Base-by-base conservation (phyloP, 805 yeast genomes). In the Candida berthetii region DNA sequence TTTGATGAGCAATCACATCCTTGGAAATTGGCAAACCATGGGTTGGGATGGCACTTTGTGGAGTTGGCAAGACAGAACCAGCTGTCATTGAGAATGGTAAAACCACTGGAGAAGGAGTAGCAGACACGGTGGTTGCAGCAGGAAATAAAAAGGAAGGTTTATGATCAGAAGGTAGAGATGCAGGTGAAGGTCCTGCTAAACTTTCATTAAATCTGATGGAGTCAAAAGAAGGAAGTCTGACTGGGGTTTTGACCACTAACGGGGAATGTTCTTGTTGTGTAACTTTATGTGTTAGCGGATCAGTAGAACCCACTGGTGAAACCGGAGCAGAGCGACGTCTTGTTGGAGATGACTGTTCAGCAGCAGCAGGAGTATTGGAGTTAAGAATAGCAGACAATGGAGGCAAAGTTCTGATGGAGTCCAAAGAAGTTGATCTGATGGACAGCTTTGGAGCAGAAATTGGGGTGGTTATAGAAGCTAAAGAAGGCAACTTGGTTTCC, bases 181-280 rank as follows among this genome's bases (percentile, higher is more conserved):
- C 3, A 10, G 31, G 3, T 7, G 25, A 22, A 22, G 25, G 8
- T 1, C 33, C 3, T 18, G 42, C 44, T n/a, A 9, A 13, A 4
- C 25, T 27, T 5, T 46, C 36, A 22, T 48, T 48, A 15, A 54
- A 46, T 19, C 46, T 46, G 24, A 55, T 36, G 4, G 57, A 48
- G 20, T 53, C 57, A 36, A 54, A 50, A 2, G 59, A 54, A 2
- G 60, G 60, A 4, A 55, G 43, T 46, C 55, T 53, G 4, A 54
- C 25, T 10, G 59, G 59, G 3, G 58, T 55, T 19, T 48, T 46
- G 10, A 17, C 15, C 20, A 36, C 36, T 22, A 43, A 47, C 13
- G 42, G 35, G 7, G 29, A 10, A 27, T 29, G 16, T 14, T 14
- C 32, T 14, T 14, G 16, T 29, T 20, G n/a, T 4, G 22, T 22